A percentile compares a stretch with the other conserved stretches of the same genome.
Evolutionary conservation across 2,329 filamentous ascomycete genomes (phyloP).

Genomic region (Diplodia scrobiculata): DNA sequence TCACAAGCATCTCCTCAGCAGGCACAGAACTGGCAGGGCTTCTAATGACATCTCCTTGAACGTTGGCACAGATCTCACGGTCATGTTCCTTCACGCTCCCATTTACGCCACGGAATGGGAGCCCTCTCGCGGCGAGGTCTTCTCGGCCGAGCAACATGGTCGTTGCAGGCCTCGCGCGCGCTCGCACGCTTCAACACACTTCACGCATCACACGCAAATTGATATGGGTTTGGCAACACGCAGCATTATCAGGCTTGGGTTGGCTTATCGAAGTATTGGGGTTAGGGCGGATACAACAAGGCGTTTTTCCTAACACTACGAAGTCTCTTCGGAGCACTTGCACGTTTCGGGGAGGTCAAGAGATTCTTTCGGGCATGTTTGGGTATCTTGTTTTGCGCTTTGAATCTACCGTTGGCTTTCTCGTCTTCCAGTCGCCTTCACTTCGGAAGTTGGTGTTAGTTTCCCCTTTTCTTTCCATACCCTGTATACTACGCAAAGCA

Average conservation of each 20-base stretch:
- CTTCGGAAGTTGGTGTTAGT: constrained; percentile 12
- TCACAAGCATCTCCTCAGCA: constrained; percentile 45
- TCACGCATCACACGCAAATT: constrained; percentile 26
- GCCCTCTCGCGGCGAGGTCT: neutral
- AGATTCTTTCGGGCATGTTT: constrained; percentile 28
- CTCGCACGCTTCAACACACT: neutral
- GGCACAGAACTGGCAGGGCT: constrained; percentile 46
- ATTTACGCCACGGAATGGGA: neutral
- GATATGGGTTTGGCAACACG: constrained; percentile 22
- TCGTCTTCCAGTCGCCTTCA: constrained; percentile 7
- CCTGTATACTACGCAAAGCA: constrained; percentile 38
- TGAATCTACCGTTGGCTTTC: constrained; percentile 2
- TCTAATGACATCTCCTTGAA: constrained; percentile 29
- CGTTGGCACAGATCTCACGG: neutral
- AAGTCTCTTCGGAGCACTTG: constrained; percentile 1
- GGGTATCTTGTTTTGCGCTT: constrained; percentile 10
- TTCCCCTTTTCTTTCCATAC: constrained; percentile 33
- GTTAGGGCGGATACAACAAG: constrained; percentile 21
- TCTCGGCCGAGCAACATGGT: neutral
- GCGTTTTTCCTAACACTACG: neutral
- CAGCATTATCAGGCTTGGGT: constrained; percentile 20
- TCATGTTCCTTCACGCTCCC: neutral
- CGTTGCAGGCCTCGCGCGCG: neutral
- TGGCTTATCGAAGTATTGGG: constrained; percentile 19
- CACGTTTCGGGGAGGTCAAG: constrained; percentile 14